Evolutionary conservation across 164 flowering plant genomes (phyloP).

Genomic region (Dillenia suffruticosa): DNA sequence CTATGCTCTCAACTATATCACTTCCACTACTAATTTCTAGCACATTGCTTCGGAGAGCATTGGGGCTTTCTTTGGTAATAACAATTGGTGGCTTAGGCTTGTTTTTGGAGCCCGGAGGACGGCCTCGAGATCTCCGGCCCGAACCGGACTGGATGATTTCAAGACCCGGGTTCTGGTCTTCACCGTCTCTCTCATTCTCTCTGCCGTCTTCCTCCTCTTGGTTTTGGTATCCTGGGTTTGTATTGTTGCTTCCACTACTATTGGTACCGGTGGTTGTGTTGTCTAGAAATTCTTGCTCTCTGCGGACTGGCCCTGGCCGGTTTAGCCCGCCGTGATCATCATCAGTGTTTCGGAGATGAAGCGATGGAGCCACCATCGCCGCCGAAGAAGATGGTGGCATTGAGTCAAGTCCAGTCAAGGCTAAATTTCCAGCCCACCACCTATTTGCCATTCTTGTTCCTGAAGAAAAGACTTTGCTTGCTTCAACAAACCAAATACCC

Average conservation of each 20-base stretch:
- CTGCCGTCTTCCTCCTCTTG: conserved; percentile 31
- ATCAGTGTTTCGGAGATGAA: conserved; percentile 43
- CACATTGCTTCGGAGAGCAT: conserved; percentile 69
- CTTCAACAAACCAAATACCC: background rate
- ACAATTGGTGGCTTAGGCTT: conserved; percentile 75
- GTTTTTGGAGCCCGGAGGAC: conserved; percentile 90
- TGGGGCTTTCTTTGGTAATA: conserved; percentile 75
- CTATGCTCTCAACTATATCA: conserved; percentile 58
- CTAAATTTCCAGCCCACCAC: conserved; percentile 83
- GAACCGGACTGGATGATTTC: conserved; percentile 32
- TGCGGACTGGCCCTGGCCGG: conserved; percentile 15
- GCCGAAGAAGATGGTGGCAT: conserved; percentile 19
- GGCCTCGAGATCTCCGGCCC: conserved; percentile 63
- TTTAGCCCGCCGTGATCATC: conserved; percentile 27
- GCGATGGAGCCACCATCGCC: conserved; percentile 21
- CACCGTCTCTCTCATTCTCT: conserved; percentile 26
- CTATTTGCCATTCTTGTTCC: conserved; percentile 48
- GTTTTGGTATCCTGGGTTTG: conserved; percentile 12
- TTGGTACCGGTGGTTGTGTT: conserved; percentile 11
- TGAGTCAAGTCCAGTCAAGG: conserved; percentile 49
- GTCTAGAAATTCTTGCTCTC: conserved; percentile 46
- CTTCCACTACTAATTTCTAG: conserved; percentile 63
- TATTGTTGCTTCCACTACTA: conserved; percentile 27
- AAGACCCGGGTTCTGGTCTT: conserved; percentile 30
- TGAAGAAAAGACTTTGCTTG: background rate